These are phyloP conservation scores for Podaxis sp. DNA, from an alignment of 768 basidiomycete species.

Conservation along the genomic window DNA sequence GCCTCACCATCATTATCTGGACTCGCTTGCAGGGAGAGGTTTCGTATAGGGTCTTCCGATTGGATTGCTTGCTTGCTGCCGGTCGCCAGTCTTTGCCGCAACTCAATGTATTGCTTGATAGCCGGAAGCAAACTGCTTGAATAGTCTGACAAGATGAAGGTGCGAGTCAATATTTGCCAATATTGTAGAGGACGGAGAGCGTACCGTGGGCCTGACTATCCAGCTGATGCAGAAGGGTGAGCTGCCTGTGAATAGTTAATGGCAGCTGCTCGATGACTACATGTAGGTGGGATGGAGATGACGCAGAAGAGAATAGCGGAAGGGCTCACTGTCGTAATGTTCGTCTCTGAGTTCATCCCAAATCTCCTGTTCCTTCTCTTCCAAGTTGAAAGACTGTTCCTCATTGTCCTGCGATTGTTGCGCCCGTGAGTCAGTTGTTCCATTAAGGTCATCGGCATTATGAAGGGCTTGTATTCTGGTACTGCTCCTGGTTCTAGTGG, in stretches of 20 bases:
- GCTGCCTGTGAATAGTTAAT: slow-evolving; percentile 68
- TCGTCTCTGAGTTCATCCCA: slow-evolving; percentile 81
- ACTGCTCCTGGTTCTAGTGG: slow-evolving; percentile 47
- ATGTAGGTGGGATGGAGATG: background rate
- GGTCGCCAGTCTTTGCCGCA: slow-evolving; percentile 18
- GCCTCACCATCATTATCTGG: background rate
- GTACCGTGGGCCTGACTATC: slow-evolving; percentile 64
- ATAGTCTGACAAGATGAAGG: slow-evolving; percentile 23
- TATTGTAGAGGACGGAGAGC: slow-evolving; percentile 13
- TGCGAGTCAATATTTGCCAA: background rate
- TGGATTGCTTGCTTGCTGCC: background rate
- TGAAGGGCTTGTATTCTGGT: slow-evolving; percentile 33
- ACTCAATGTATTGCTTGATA: slow-evolving; percentile 45
- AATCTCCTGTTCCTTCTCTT: slow-evolving; percentile 58
- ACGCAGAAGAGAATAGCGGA: background rate
- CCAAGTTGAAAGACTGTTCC: slow-evolving; percentile 14
- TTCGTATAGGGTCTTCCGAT: background rate
- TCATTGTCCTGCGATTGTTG: slow-evolving; percentile 19
- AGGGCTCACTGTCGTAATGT: slow-evolving; percentile 65
- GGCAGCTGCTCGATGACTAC: slow-evolving; percentile 80
- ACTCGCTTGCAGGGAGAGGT: background rate
- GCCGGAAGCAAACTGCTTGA: slow-evolving; percentile 39
- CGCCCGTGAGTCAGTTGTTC: too few species aligned
- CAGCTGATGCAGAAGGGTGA: slow-evolving; percentile 67
- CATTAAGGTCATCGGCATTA: slow-evolving; percentile 27